phyloP scores from a whole-genome alignment of 164 flowering plant species.

The Umbellularia californica region DNA sequence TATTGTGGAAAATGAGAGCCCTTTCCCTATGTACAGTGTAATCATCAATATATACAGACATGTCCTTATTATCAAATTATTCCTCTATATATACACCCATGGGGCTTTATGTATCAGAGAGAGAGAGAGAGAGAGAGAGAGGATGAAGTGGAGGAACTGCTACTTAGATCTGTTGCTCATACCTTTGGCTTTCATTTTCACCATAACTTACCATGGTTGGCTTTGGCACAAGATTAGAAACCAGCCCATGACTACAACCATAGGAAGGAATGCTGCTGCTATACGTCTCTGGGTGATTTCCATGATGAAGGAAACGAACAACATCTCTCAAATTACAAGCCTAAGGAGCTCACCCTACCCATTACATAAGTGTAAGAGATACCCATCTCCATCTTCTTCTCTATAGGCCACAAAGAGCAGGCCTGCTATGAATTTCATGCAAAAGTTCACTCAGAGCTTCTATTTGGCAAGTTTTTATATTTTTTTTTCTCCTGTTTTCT shows the following conservation, averaged over 20 bases:
- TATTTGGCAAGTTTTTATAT: neutral
- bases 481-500: too few relatives aligned
- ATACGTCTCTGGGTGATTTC: conserved; percentile 6
- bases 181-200: conserved; percentile 1
- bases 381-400: neutral
- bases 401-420: neutral
- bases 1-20: too few relatives aligned
- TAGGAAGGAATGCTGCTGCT: conserved; percentile 4
- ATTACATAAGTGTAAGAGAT: neutral
- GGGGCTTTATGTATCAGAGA: neutral
- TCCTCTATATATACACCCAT: too few relatives aligned
- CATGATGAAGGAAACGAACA: conserved; percentile 2
- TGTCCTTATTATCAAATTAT: too few relatives aligned
- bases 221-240: conserved; percentile 8
- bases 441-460: neutral
- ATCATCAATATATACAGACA: too few relatives aligned
- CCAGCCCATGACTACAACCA: conserved; percentile 1
- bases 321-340: neutral
- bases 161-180: conserved; percentile 7
- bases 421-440: neutral
- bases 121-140: conserved; percentile 8
- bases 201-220: conserved; percentile 2
- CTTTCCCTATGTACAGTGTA: too few relatives aligned
- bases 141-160: conserved; percentile 9
- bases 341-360: neutral